Conservation (phyloP, 1,284 basidiomycete species). For the Ceratobasidium sp. region DNA sequence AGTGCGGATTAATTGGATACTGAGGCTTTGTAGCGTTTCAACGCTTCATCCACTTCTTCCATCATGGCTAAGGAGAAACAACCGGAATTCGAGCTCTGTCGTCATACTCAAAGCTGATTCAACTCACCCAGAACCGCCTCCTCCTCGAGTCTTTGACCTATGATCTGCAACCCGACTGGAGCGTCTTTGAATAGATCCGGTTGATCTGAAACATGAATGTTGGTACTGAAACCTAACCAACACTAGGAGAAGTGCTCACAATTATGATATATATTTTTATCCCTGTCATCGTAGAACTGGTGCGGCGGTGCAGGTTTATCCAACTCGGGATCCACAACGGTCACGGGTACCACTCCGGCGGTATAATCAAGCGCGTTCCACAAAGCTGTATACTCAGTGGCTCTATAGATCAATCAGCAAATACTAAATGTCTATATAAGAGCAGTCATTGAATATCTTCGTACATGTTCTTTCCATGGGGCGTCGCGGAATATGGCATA, state of each 20-base stretch:
- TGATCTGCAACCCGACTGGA: constrained; percentile 77
- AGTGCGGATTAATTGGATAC: background rate
- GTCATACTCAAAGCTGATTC: background rate
- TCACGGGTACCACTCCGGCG: constrained; percentile 74
- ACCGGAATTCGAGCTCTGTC: background rate
- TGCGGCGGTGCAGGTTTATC: constrained; percentile 63
- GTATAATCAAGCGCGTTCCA: constrained; percentile 81
- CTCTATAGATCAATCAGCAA: constrained; percentile 55
- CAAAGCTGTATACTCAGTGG: constrained; percentile 68
- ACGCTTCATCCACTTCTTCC: constrained; percentile 65
- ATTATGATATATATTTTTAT: constrained; percentile 66
- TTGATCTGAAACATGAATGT: too few relatives aligned
- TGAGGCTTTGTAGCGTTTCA: constrained; percentile 19
- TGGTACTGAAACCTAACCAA: too few relatives aligned
- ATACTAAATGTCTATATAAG: constrained; percentile 12
- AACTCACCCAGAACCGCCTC: constrained; percentile 65
- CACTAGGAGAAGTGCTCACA: constrained; percentile 62
- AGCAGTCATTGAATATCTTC: background rate
- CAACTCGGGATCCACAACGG: constrained; percentile 66
- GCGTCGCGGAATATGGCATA: constrained; percentile 60
- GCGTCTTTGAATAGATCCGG: constrained; percentile 69
- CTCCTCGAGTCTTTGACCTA: constrained; percentile 78
- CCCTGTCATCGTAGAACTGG: constrained; percentile 63
- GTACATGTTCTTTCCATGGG: constrained; percentile 62
- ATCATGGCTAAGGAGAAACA: constrained; percentile 64